Evolutionary conservation across 441 rosid species (phyloP), one percentile per base, ranked within the genome.

Genomic region (Aquilaria agallochum): DNA sequence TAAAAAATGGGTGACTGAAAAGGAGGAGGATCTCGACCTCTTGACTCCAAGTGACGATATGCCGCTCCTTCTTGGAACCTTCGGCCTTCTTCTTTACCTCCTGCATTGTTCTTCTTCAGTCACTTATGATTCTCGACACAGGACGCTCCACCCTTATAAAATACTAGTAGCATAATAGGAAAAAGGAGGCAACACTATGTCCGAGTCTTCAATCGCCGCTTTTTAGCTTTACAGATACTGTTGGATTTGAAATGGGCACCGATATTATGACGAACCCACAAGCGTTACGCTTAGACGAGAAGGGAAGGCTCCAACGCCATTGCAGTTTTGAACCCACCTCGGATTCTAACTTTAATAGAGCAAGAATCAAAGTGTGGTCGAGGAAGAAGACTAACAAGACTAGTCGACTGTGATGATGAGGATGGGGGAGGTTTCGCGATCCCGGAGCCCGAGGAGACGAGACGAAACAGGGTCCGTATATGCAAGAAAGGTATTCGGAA

Each of bases 11-110:
- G 27, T 20, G 27, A 50, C 14, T 53, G 47, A 53, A 14, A 20
- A 56, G 2, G 12, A 56, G 48, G 20, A 55, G 50, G 4, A 56
- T 44, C 46, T 32, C 64, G 66, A 91, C 99, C 97, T 91, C 80
- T 64, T 78, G 89, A 67, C 86, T 66, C 99, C 97, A 95, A 4
- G 97, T 77, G 59, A 95, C 99, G 59, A 95, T 86, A 76, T 89
- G 99, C 46, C 97, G 82, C 74, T 94, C 98, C 87, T 94, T 94
- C 83, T 86, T 88, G 63, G 89, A 83, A 71, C 83, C 91, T 67
- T 88, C 96, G 78, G 64, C 68, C 71, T 66, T 84, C 74, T 71
- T 83, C 84, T 74, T 85, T 69, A 82, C 64, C 72, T 81, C 86
- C 79, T 84, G 81, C 91, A 85, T 85, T 63, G 56, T 69, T 66